Base-by-base conservation (phyloP, 495 filamentous ascomycete species). In the Penicillium turbatum region DNA sequence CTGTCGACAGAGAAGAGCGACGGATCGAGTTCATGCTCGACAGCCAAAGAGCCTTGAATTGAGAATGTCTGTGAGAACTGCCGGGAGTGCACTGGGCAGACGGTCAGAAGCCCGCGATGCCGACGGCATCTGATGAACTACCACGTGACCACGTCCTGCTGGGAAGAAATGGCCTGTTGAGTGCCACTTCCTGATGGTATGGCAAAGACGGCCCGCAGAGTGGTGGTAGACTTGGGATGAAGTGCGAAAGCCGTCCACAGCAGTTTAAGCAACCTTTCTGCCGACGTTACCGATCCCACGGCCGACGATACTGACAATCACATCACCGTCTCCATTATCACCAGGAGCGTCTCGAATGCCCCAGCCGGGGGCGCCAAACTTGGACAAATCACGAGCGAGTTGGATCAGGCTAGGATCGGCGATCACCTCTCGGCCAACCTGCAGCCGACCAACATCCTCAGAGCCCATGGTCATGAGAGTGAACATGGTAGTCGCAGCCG, bases 391-490 rank as follows among this genome's bases (percentile, higher is more conserved):
- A 58, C 95, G 80, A 11, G 84, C 89, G 34, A 95, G 71, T 36
- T 83, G 81, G 61, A 99, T 81, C 21, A 89, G 69, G 57, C 87
- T 83, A 63, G 95, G 89, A 19, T 81, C 84, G 3, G 84, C 90
- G 38, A 97, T 63, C 3, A 96, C 86, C 15, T 90, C 87, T 53
- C 83, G 85, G 11, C 77, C 77, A 30, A 81, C 54, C 56, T 80
- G 74, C 51, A 87, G 48, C 27, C 84, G 72, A n/a, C 84, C 84
- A 47, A 87, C 84, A 65, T 87, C 84, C 57, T 86, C 84, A 0
- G 79, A 80, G 2, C 95, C 92, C 93, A 99, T 97, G 27, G 90
- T 90, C 95, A 99, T 99, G 35, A 97, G 75, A 24, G 82, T 89
- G 19, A 97, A 65, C 69, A 95, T 79, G 0, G 84, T 89, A 5